Evolutionary conservation across 1,139 yeast species (phyloP).

Genomic region (Geotrichum australiense): DNA sequence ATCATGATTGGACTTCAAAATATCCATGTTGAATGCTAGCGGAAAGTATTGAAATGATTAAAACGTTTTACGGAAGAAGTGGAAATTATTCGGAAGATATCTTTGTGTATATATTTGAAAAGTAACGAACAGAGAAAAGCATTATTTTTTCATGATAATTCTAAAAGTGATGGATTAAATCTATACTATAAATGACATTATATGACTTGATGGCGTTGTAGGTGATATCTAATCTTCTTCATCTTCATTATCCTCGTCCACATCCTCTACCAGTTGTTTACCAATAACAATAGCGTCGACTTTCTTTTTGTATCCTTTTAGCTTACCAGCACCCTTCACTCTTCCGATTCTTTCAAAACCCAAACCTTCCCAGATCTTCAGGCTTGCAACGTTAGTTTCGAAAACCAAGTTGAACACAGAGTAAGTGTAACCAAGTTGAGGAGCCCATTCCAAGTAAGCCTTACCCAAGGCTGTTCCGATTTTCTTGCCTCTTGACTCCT

Average conservation of each 20-base stretch:
- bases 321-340: constrained; percentile 56
- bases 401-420: constrained; percentile 80
- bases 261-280: constrained; percentile 33
- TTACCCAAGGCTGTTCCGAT: constrained; percentile 59
- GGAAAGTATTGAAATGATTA: too few species aligned
- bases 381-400: constrained; percentile 62
- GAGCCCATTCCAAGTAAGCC: constrained; percentile 58
- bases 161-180: too few species aligned
- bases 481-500: constrained; percentile 46
- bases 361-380: constrained; percentile 63
- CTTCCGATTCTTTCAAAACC: constrained; percentile 71
- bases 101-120: too few species aligned
- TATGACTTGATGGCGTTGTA: too few species aligned
- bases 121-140: too few species aligned
- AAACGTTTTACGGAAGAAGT: too few species aligned
- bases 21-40: too few species aligned
- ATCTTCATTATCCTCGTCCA: constrained; percentile 2
- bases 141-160: too few species aligned
- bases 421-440: constrained; percentile 62
- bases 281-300: constrained; percentile 68
- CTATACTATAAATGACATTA: too few species aligned
- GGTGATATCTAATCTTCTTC: too few species aligned
- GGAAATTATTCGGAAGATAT: too few species aligned
- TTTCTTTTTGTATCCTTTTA: constrained; percentile 53
- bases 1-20: too few species aligned